Conservation (phyloP, 2,329 filamentous ascomycete species). For the Colletotrichum orbiculare region DNA sequence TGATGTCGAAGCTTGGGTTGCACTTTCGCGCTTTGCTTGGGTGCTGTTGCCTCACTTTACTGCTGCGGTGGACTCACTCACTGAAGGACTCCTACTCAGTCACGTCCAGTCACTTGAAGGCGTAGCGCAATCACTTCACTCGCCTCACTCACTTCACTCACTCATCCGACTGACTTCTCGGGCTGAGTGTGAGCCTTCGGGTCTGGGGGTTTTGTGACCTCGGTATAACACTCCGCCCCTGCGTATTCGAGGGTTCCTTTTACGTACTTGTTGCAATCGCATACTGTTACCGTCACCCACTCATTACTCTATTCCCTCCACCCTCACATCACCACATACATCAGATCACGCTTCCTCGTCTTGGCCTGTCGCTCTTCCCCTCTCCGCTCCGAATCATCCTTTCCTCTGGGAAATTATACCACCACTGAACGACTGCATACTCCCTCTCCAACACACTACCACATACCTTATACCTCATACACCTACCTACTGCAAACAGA, state of each 20-base stretch:
- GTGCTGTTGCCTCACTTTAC: too few species aligned
- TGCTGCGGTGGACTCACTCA: too few species aligned
- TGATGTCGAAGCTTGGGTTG: too few species aligned
- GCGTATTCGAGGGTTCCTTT: slow-evolving; percentile 23
- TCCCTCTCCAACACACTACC: not conserved
- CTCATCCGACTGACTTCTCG: too few species aligned
- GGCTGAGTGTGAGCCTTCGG: too few species aligned
- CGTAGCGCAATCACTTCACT: too few species aligned
- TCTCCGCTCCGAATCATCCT: not conserved
- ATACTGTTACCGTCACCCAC: slow-evolving; percentile 21
- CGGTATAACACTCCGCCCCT: slow-evolving; percentile 25
- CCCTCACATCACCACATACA: slow-evolving; percentile 21
- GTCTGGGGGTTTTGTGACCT: slow-evolving; percentile 4
- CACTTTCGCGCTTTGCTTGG: too few species aligned
- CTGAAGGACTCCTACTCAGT: too few species aligned
- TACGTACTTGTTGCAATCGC: slow-evolving; percentile 26
- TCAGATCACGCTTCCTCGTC: slow-evolving; percentile 18
- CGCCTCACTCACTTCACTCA: too few species aligned
- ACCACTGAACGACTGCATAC: slow-evolving; percentile 2
- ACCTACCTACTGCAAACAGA: slow-evolving; percentile 23
- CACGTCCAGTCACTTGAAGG: too few species aligned
- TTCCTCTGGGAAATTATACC: slow-evolving; percentile 2
- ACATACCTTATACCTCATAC: slow-evolving; percentile 3
- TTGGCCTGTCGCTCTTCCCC: not conserved
- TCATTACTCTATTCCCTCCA: slow-evolving; percentile 30